Base-by-base conservation (phyloP, 202 grass and related monocot genomes). In the Hordeum pubiflorum region DNA sequence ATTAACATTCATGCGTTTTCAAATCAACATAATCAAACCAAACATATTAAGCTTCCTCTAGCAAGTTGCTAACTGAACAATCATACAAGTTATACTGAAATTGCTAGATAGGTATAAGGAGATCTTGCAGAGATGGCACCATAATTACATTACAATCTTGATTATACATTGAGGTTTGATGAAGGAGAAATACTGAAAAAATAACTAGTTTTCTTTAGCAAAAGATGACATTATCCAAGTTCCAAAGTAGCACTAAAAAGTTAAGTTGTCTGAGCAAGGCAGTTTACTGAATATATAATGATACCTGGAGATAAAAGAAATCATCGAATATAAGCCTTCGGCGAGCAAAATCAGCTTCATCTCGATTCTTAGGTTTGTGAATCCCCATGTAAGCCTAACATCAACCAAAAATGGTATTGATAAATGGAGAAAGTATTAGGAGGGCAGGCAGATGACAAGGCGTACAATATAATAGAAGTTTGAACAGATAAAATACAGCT, bases 261-360 rank as follows among this genome's bases (percentile, higher is more conserved):
- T 14, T 18, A 62, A 43, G 36, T 13, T 12, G 72, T 73, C 24
- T 62, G 56, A 48, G 55, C 18, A 41, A 58, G 37, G 38, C 6
- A 18, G 54, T 61, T 81, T 72, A 71, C 39, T 27, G 67, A 70
- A 81, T 74, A 54, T 27, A 64, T 36, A 77, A 29, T 50, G 46
- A 65, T 89, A 95, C 94, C 92, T 97, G 94, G 80, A 97, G 88
- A 81, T 94, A 97, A 88, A 97, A 97, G 83, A 97, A 97, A 63
- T 97, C 94, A 66, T 97, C 94, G 77, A 97, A 97, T 84, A 97
- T 92, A 63, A 97, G 75, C 86, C 94, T 92, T 87, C 86, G 92
- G 14, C 94, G 92, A 87, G 92, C 92, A 75, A 92, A 85, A 92
- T 91, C 88, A 86, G 94, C 94, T 85, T 94, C 92, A 94, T 86